Base-by-base conservation (phyloP, 192 early-diverging fungal species). In the Spizellomyces sp. region DNA sequence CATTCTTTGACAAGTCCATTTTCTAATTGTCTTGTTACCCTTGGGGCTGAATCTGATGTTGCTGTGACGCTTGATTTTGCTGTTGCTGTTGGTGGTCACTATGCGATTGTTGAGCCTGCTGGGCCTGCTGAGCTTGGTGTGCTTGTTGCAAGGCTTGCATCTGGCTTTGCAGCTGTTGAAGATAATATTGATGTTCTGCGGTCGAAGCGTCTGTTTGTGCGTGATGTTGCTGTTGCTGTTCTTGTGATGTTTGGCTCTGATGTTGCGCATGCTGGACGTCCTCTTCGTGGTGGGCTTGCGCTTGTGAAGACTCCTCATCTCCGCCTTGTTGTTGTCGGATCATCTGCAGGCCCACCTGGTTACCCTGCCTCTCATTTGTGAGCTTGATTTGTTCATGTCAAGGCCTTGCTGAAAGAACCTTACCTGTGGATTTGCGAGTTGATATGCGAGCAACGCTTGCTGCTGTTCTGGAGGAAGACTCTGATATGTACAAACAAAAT, bases 391-490 rank as follows among this genome's bases (percentile, higher is more conserved):
- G 17, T 43, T 46, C 21, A 64, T 36, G 63, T 46, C 41, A 3
- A 36, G 27, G 27, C 27, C 27, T 36, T 36, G 27, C 27, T 2
- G 14, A 45, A 64, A 15, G 4, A 15, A 0, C 21, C 12, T 4
- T 58, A 64, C 50, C 71, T 73, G 71, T 55, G 21, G 47, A 10
- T 66, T 21, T 4, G 19, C n/a, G 6, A 58, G 27, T 9, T 71
- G 69, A 60, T 48, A 64, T 47, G 66, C 66, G 21, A 64, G 60
- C 5, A 66, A 17, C 17, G 48, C 48, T 43, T 63, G 61, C 45
- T 73, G 71, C n/a, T 73, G 71, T 9, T 73, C 64, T 55, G 50
- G 64, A 36, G 52, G 17, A 8, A 66, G 56, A n/a, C 15, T 22
- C 70, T 71, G 21, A 27, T 6, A 36, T 36, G 27, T 36, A 36